Base-by-base conservation (phyloP, 805 yeast genomes). In the Ogataea ganodermae region DNA sequence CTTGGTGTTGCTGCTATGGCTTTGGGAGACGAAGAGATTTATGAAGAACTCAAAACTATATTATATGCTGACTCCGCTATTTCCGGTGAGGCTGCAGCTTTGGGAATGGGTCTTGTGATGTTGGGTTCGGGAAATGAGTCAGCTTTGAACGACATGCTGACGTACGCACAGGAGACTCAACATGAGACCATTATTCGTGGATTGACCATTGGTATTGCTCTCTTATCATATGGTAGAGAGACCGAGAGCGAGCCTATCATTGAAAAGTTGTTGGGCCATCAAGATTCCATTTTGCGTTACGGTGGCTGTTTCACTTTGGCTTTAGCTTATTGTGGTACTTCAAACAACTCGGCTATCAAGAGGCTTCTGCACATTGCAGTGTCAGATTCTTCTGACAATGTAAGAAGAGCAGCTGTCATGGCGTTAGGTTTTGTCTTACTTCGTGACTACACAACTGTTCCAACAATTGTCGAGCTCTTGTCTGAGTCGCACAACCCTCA, bases 1-100 rank as follows among this genome's bases (percentile, higher is more conserved):
- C 76, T 86, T 42, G 98, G 97, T 72, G 89, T 92, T 40, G 96
- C 99, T 6, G 97, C 96, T 26, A 90, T 94, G 97, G 96, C 92
- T 1, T 79, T 92, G 28, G 83, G 84, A 38, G 84, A 85, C 63
- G 81, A 74, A 50, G 76, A 79, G 38, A 77, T 89, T 36, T 90
- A 86, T 61, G 96, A 89, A 55, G 87, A 87, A 46, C 76, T 94
- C 63, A 86, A 85, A 61, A 88, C 83, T 40, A 89, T 92, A 3
- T 72, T 94, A 53, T 91, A 84, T 65, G 79, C 91, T 9, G 99
- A 94, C 64, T 85, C 94, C 26, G 98, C 97, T 2, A 78, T 89
- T 33, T 88, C 97, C 6, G 96, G 97, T 53, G 96, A 91, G 65
- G 96, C 97, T 37, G 96, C 98, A 23, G 97, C 96, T 37, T 74